Conservation (phyloP, 371 early-diverging fungal genomes). For the Mortierella sp. region DNA sequence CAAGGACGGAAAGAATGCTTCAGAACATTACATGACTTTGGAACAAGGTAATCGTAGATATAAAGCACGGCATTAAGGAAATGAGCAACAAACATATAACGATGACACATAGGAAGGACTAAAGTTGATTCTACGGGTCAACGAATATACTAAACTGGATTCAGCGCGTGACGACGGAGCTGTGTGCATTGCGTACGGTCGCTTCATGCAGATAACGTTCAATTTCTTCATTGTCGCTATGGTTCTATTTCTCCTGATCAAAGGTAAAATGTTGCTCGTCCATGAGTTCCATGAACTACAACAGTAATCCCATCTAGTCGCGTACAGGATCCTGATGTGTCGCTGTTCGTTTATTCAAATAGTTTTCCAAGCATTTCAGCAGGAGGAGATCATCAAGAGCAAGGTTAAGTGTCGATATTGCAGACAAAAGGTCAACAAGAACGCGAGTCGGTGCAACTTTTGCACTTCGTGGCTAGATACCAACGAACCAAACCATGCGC, state of each 20-base stretch:
- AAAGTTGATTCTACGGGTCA: too few species aligned
- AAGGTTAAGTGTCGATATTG: slow-evolving; percentile 45
- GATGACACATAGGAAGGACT: too few species aligned
- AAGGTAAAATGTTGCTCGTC: too few species aligned
- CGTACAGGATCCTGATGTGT: too few species aligned
- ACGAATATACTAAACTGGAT: not conserved
- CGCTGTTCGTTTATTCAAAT: not conserved
- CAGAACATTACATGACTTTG: slow-evolving; percentile 24
- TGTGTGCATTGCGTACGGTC: slow-evolving; percentile 42
- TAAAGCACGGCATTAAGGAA: too few species aligned
- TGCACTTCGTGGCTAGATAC: slow-evolving; percentile 49
- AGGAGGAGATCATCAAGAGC: slow-evolving; percentile 53
- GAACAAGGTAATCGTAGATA: slow-evolving; percentile 45
- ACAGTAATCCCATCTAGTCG: too few species aligned
- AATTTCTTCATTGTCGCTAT: slow-evolving; percentile 40
- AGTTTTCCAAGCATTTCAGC: slow-evolving; percentile 49
- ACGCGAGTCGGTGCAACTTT: slow-evolving; percentile 44
- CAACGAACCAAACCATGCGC: slow-evolving; percentile 19
- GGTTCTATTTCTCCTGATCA: slow-evolving; percentile 28
- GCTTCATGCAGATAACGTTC: slow-evolving; percentile 38
- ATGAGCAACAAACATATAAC: too few species aligned
- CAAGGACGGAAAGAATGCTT: slow-evolving; percentile 23
- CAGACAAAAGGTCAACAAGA: slow-evolving; percentile 49
- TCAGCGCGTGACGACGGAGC: slow-evolving; percentile 45
- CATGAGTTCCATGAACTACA: too few species aligned